These are phyloP conservation scores for Tuber borchii DNA, from an alignment of 495 filamentous ascomycete species.

Conservation along the genomic window DNA sequence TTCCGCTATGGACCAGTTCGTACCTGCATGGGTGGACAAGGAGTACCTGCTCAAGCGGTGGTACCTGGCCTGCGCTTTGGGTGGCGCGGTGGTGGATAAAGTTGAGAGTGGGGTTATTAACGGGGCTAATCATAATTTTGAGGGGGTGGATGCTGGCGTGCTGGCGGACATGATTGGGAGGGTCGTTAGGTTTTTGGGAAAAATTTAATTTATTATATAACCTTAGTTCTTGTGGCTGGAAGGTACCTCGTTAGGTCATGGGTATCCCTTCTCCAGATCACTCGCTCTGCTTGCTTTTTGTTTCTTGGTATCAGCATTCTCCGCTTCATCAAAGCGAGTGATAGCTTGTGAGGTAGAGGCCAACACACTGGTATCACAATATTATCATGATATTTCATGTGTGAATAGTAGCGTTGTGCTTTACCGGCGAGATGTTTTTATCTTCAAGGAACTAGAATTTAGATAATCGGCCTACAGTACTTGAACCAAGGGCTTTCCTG, in stretches of 20 bases:
- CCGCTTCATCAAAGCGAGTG: background rate
- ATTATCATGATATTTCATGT: background rate
- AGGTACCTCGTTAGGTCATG: background rate
- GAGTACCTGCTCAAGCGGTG: constrained; percentile 57
- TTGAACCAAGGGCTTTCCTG: background rate
- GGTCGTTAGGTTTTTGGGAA: constrained; percentile 53
- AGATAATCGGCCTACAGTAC: background rate
- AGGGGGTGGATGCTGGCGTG: constrained; percentile 46
- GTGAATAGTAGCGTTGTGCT: background rate
- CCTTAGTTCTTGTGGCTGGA: background rate
- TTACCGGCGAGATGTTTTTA: background rate
- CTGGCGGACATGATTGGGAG: constrained; percentile 51
- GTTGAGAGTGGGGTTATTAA: constrained; percentile 50
- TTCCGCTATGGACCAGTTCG: constrained; percentile 66
- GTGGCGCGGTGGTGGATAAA: constrained; percentile 50
- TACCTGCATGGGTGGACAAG: constrained; percentile 59
- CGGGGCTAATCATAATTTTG: constrained; percentile 60
- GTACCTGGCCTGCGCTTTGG: constrained; percentile 48
- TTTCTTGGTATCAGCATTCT: background rate
- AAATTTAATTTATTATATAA: constrained; percentile 5
- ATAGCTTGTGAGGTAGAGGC: background rate
- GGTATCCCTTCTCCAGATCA: background rate
- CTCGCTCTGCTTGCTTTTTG: background rate
- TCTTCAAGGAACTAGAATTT: background rate
- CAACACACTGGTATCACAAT: background rate